Conservation (phyloP, 805 yeast genomes). For the Peterozyma xylosa region DNA sequence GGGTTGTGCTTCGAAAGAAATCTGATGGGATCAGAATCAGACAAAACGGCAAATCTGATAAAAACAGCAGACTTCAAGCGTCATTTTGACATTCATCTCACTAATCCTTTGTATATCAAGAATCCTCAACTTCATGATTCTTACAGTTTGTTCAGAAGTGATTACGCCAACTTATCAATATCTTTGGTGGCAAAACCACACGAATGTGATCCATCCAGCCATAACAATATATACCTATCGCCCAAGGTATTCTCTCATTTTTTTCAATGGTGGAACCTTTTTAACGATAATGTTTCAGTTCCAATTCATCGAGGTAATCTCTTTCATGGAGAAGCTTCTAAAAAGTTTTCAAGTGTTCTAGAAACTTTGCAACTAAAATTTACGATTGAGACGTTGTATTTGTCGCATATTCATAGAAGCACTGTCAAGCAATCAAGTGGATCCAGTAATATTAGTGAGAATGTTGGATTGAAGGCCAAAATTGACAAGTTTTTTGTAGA, state of each 20-base stretch:
- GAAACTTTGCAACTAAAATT: constrained; percentile 77
- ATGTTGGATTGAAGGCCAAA: constrained; percentile 66
- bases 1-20: constrained; percentile 53
- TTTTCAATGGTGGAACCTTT: constrained; percentile 79
- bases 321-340: constrained; percentile 47
- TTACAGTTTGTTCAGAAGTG: constrained; percentile 71
- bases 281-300: constrained; percentile 69
- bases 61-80: constrained; percentile 43
- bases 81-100: constrained; percentile 51
- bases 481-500: constrained; percentile 52
- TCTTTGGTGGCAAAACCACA: constrained; percentile 32
- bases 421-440: constrained; percentile 15
- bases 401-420: constrained; percentile 61
- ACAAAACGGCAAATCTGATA: constrained; percentile 20
- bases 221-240: constrained; percentile 71
- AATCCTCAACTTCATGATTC: constrained; percentile 63
- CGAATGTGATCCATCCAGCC: constrained; percentile 21
- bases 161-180: constrained; percentile 69
- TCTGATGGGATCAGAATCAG: too few relatives aligned
- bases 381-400: constrained; percentile 60
- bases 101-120: constrained; percentile 45
- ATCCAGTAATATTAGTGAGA: constrained; percentile 20
- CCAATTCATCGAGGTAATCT: constrained; percentile 74
- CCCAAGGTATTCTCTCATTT: constrained; percentile 65
- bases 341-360: constrained; percentile 70